These are phyloP conservation scores for Chlorella variabilis DNA, from an alignment of 163 green algal species.

Conservation along the genomic window DNA sequence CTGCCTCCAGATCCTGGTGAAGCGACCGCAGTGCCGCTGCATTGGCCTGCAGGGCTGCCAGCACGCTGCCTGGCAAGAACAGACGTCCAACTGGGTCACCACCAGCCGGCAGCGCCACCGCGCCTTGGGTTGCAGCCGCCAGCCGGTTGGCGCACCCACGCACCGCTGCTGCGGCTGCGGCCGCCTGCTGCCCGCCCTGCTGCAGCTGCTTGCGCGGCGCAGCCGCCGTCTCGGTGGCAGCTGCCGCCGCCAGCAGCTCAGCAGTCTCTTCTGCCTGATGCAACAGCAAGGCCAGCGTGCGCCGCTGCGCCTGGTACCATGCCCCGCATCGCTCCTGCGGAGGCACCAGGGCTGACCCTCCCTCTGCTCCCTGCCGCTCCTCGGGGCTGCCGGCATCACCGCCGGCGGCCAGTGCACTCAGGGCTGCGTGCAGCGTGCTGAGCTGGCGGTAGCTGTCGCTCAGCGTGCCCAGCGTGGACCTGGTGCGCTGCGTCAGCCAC, in stretches of 20 bases:
- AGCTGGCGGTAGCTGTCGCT: constrained; percentile 14
- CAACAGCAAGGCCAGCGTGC: constrained; percentile 7
- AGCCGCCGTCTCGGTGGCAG: constrained; percentile 18
- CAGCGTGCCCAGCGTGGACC: constrained; percentile 20
- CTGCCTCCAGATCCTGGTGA: background rate
- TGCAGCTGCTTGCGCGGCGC: constrained; percentile 2
- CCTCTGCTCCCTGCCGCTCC: background rate
- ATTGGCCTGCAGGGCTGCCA: constrained; percentile 18
- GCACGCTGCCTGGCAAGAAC: constrained; percentile 12
- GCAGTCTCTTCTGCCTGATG: constrained; percentile 33
- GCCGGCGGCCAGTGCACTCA: background rate
- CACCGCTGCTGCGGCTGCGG: background rate
- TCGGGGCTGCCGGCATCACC: background rate
- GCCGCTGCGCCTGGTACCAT: constrained; percentile 1
- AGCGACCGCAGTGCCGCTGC: background rate
- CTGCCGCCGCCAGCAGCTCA: constrained; percentile 47
- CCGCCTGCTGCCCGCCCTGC: constrained; percentile 6
- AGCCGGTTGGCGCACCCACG: background rate
- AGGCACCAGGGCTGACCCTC: background rate
- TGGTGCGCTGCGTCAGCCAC: constrained; percentile 66
- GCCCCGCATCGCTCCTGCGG: constrained; percentile 1
- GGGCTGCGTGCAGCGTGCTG: constrained; percentile 5
- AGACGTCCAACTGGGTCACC: background rate
- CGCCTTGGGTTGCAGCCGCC: constrained; percentile 1
- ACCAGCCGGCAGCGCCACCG: background rate